Conservation (phyloP, 2,329 filamentous ascomycete genomes). For the Cryphonectria carpinicola region DNA sequence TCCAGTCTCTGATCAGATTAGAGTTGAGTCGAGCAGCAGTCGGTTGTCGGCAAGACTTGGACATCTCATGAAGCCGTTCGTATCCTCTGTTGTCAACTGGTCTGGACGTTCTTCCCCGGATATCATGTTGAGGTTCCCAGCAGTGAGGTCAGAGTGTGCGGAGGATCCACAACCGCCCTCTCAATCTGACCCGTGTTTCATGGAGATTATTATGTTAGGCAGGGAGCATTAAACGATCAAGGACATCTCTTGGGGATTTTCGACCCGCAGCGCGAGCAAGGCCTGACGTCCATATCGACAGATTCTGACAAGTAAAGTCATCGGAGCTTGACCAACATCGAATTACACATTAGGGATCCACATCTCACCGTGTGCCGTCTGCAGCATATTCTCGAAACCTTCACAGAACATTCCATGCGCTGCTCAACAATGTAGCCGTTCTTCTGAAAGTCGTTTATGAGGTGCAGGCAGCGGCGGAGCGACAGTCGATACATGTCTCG, state of each 20-base stretch:
- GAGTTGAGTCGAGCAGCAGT: background rate
- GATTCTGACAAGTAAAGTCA: background rate
- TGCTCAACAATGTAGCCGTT: background rate
- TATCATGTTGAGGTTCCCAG: background rate
- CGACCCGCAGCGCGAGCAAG: background rate
- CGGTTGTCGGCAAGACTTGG: background rate
- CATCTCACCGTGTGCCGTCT: background rate
- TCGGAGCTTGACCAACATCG: background rate
- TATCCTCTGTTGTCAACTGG: background rate
- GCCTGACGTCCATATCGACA: background rate
- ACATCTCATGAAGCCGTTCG: background rate
- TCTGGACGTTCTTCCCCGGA: background rate
- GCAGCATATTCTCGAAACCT: background rate
- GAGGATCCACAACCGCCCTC: conserved; percentile 4
- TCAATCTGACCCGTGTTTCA: conserved; percentile 17
- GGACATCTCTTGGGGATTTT: too few relatives aligned
- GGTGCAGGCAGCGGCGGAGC: background rate
- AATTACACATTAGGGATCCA: background rate
- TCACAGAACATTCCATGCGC: background rate
- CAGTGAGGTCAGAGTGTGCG: background rate
- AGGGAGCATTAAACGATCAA: background rate
- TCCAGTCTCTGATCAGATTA: background rate
- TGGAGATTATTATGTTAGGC: conserved; percentile 8
- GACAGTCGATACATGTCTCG: background rate
- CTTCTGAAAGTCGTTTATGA: background rate